Percentiles rank a stretch among this genome's conserved stretches.
These are phyloP conservation scores for Phytophthora melonis DNA, from an alignment of 352 stramenopile species.

Conservation along the genomic window DNA sequence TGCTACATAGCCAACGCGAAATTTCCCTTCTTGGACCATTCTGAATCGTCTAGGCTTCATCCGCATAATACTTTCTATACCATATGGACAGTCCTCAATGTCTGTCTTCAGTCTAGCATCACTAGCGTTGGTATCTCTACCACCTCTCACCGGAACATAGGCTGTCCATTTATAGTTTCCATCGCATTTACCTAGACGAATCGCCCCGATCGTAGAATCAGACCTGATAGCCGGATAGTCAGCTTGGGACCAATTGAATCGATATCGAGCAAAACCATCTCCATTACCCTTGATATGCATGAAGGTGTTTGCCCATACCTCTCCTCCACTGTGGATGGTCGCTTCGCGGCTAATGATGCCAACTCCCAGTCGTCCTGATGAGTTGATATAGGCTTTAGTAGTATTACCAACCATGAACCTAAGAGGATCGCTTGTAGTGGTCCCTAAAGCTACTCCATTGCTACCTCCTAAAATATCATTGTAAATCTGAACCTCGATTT, in stretches of 20 bases:
- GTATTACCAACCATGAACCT: not conserved
- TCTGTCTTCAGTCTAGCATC: not conserved
- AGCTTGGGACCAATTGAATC: slow-evolving; percentile 1
- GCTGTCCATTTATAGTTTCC: not conserved
- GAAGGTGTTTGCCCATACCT: not conserved
- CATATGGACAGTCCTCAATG: slow-evolving; percentile 10
- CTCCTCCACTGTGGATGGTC: not conserved
- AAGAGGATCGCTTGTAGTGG: not conserved
- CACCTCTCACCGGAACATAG: not conserved
- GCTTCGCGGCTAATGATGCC: not conserved
- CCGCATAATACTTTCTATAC: not conserved
- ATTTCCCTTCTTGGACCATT: slow-evolving; percentile 3
- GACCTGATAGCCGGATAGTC: slow-evolving; percentile 1
- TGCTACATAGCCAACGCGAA: slow-evolving; percentile 7
- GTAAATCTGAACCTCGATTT: not conserved
- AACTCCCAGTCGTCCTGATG: not conserved
- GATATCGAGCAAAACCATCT: too few relatives aligned
- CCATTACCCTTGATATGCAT: not conserved
- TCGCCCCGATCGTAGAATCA: not conserved
- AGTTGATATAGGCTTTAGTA: not conserved
- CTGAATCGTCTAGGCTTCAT: slow-evolving; percentile 6
- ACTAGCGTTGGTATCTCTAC: slow-evolving; percentile 6
- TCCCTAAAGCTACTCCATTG: not conserved
- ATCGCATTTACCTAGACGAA: slow-evolving; percentile 10
- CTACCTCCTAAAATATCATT: not conserved